Conservation (phyloP, 768 basidiomycete genomes). For the Serendipita indica region DNA sequence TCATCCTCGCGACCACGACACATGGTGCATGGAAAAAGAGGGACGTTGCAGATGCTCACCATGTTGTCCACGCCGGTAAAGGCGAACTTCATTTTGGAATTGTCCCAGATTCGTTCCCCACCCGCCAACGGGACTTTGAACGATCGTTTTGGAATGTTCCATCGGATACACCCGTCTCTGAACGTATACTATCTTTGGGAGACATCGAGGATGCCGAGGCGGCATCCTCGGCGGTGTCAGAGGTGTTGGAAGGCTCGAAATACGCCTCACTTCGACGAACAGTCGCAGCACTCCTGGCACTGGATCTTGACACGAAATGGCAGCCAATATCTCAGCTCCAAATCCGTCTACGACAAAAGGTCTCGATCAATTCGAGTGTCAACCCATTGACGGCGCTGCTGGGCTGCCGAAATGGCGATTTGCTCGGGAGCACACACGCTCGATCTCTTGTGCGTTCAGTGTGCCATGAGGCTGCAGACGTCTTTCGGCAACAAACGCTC, state of each 20-base stretch:
- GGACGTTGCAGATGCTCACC: conserved; percentile 21
- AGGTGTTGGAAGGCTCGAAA: conserved; percentile 25
- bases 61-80: conserved; percentile 54
- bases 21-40: conserved; percentile 56
- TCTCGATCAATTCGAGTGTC: conserved; percentile 67
- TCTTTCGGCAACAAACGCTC: conserved; percentile 29
- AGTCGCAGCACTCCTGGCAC: conserved; percentile 43
- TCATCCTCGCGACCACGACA: conserved; percentile 69
- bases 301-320: conserved; percentile 50
- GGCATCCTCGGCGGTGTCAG: conserved; percentile 20
- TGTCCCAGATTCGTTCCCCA: conserved; percentile 46
- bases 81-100: conserved; percentile 69
- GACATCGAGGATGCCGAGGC: conserved; percentile 29
- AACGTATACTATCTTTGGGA: conserved; percentile 34
- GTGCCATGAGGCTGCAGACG: conserved; percentile 55
- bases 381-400: conserved; percentile 78
- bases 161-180: conserved; percentile 20
- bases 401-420: conserved; percentile 63
- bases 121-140: conserved; percentile 45
- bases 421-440: conserved; percentile 36
- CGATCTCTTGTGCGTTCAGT: conserved; percentile 34
- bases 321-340: conserved; percentile 51
- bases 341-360: conserved; percentile 55
- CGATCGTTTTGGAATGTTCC: conserved; percentile 27
- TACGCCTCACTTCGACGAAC: conserved; percentile 56